These are phyloP conservation scores for Tetradesmus obliquus DNA, from an alignment of 139 green algal genomes.

Conservation along the genomic window DNA sequence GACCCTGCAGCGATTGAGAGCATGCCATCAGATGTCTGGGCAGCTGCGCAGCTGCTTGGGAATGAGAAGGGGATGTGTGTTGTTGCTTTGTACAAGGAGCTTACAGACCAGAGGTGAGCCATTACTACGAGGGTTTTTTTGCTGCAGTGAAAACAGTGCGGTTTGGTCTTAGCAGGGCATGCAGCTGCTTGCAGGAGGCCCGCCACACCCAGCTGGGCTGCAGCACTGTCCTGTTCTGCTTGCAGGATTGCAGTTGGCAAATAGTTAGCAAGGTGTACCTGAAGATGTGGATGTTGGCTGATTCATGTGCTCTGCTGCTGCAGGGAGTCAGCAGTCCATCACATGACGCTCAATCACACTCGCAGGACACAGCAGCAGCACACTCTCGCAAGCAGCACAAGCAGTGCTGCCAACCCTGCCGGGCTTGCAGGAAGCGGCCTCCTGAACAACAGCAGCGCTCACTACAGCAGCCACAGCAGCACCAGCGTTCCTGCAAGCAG, in stretches of 20 bases:
- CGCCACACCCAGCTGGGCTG: no score
- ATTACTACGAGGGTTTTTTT: not conserved
- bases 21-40: slow-evolving; percentile 13
- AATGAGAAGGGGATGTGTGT: not conserved
- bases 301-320: not conserved
- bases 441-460: not conserved
- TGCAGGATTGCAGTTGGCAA: not conserved
- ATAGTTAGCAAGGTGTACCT: not conserved
- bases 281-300: not conserved
- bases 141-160: not conserved
- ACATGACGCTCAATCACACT: slow-evolving; percentile 13
- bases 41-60: slow-evolving; percentile 26
- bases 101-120: slow-evolving; percentile 3
- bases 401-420: not conserved
- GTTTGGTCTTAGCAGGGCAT: not conserved
- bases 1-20: not conserved
- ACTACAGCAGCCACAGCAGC: not conserved
- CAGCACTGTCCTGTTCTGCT: not conserved
- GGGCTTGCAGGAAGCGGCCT: not conserved
- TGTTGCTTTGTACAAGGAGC: not conserved
- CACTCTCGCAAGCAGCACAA: not conserved
- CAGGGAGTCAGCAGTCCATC: slow-evolving; percentile 33
- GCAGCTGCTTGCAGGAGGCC: not conserved
- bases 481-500: not conserved
- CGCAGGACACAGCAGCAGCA: not conserved